phyloP scores from a whole-genome alignment of 306 rosid species.

The Lathyrus aphaca region DNA sequence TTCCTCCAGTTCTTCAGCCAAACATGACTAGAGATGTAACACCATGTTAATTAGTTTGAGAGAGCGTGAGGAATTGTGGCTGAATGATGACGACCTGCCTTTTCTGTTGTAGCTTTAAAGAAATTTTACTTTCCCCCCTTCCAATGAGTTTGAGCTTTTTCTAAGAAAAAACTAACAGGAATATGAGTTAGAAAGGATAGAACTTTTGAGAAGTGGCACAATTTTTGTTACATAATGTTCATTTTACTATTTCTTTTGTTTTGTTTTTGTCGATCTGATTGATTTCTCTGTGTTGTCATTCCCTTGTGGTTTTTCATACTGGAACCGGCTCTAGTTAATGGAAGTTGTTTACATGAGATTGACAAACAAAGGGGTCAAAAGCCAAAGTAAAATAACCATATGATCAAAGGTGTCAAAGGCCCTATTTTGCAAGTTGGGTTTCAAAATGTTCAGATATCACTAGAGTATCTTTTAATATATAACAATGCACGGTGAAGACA shows the following conservation, averaged over 20 bases:
- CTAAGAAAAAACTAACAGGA: conserved; percentile 36
- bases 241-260: conserved; percentile 25
- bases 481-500: no score
- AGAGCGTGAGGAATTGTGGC: conserved; percentile 52
- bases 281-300: background rate
- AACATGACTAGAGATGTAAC: conserved; percentile 55
- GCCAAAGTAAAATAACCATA: background rate
- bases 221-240: conserved; percentile 43
- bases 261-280: conserved; percentile 30
- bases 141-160: conserved; percentile 47
- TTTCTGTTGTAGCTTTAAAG: conserved; percentile 65
- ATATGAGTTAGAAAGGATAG: conserved; percentile 49
- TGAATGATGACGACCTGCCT: conserved; percentile 41
- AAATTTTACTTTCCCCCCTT: conserved; percentile 30
- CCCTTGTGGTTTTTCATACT: background rate
- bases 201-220: conserved; percentile 36
- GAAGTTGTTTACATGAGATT: background rate
- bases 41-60: conserved; percentile 54
- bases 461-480: no score
- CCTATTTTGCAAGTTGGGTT: no score
- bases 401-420: no score
- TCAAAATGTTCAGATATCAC: no score
- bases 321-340: background rate
- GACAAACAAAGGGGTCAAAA: background rate
- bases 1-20: conserved; percentile 46